Evolutionary conservation across 2,329 filamentous ascomycete genomes (phyloP).

Genomic region (Microcyclospora tardicrescens): DNA sequence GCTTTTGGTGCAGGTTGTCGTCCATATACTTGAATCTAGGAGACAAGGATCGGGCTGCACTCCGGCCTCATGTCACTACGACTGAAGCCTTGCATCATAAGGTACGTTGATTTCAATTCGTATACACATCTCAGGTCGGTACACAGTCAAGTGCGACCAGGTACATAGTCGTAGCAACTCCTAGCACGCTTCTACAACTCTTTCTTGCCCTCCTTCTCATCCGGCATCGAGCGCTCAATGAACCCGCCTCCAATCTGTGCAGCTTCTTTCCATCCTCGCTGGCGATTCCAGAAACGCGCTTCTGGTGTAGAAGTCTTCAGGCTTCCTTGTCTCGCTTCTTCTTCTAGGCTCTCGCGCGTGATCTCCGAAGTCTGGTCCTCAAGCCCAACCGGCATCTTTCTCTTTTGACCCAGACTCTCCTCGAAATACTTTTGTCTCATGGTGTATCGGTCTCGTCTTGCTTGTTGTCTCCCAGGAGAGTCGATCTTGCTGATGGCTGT

Average conservation of each 20-base stretch:
- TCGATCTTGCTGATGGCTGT: conserved; percentile 68
- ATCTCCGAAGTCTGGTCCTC: conserved; percentile 47
- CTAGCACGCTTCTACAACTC: conserved; percentile 13
- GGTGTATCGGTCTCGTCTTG: conserved; percentile 65
- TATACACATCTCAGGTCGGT: too few species aligned
- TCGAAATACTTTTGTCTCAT: conserved; percentile 70
- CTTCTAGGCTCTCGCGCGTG: conserved; percentile 52
- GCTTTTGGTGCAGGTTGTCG: too few species aligned
- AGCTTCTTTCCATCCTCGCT: conserved; percentile 38
- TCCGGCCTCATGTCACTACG: too few species aligned
- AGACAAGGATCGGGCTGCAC: too few species aligned
- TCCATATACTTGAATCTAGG: too few species aligned
- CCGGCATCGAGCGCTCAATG: conserved; percentile 30
- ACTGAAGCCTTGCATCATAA: too few species aligned
- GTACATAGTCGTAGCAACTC: too few species aligned
- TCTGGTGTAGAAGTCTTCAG: conserved; percentile 30
- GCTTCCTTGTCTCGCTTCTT: conserved; percentile 32
- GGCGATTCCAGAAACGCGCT: conserved; percentile 41
- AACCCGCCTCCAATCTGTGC: conserved; percentile 37
- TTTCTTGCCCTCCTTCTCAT: conserved; percentile 19
- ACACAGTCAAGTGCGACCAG: too few species aligned
- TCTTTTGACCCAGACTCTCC: conserved; percentile 43
- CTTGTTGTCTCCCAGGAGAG: conserved; percentile 73
- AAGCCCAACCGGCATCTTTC: background rate
- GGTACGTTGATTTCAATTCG: too few species aligned